These are phyloP conservation scores for Dioszegia hungarica DNA, from an alignment of 768 basidiomycete species.

Conservation along the genomic window DNA sequence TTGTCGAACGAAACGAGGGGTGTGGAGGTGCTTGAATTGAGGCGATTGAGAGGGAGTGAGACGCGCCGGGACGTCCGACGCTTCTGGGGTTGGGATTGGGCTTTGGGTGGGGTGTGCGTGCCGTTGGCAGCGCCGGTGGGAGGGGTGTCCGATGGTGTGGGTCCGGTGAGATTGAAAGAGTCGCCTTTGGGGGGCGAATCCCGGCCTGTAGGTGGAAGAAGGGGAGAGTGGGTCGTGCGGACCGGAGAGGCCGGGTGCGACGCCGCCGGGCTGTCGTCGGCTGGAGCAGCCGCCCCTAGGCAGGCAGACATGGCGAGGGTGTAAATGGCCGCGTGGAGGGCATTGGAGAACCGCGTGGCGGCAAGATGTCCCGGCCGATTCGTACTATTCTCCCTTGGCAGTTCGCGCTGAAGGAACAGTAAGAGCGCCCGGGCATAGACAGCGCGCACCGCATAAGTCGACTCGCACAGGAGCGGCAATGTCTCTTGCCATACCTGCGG, in stretches of 20 bases:
- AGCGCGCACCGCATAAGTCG: conserved; percentile 67
- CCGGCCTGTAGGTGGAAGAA: not conserved
- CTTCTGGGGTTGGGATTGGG: conserved; percentile 1
- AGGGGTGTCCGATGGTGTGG: conserved; percentile 27
- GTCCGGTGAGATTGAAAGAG: conserved; percentile 35
- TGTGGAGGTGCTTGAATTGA: conserved; percentile 18
- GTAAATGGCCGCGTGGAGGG: conserved; percentile 73
- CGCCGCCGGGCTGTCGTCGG: not conserved
- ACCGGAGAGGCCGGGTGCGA: not conserved
- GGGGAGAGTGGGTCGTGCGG: not conserved
- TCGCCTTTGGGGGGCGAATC: conserved; percentile 17
- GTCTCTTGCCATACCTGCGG: conserved; percentile 91
- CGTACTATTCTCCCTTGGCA: conserved; percentile 55
- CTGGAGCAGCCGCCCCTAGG: conserved; percentile 52
- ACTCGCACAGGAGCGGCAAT: conserved; percentile 73
- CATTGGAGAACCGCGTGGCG: conserved; percentile 68
- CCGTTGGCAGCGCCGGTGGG: not conserved
- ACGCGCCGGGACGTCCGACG: conserved; percentile 26
- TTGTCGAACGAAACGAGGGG: conserved; percentile 29
- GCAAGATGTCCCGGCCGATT: conserved; percentile 53
- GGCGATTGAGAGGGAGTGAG: conserved; percentile 39
- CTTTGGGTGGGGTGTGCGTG: conserved; percentile 7
- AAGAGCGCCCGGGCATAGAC: conserved; percentile 71
- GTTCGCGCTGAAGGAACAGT: conserved; percentile 71
- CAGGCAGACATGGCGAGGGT: conserved; percentile 68